A percentile compares a stretch with the other conserved stretches of the same genome.
phyloP scores from a whole-genome alignment of 2,329 filamentous ascomycete genomes.

The Phyllosticta capitalensis region DNA sequence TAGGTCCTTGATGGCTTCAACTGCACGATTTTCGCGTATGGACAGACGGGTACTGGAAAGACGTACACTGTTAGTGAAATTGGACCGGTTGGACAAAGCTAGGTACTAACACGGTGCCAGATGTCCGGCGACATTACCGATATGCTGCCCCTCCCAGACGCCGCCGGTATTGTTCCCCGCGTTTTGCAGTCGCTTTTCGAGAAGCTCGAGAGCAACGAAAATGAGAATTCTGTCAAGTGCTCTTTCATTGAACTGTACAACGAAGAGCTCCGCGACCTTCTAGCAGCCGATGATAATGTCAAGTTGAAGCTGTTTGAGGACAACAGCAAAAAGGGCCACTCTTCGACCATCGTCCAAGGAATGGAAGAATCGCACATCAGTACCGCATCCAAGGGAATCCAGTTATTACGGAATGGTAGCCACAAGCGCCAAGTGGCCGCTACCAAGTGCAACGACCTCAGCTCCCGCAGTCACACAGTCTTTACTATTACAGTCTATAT shows the following conservation, averaged over 20 bases:
- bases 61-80: slow-evolving; percentile 60
- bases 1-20: slow-evolving; percentile 93
- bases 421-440: slow-evolving; percentile 95
- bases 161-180: slow-evolving; percentile 89
- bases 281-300: slow-evolving; percentile 67
- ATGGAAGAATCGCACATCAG: slow-evolving; percentile 97
- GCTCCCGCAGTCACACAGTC: slow-evolving; percentile 91
- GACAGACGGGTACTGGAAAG: slow-evolving; percentile 95
- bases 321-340: slow-evolving; percentile 72
- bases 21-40: slow-evolving; percentile 97
- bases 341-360: slow-evolving; percentile 81
- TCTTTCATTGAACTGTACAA: slow-evolving; percentile 99
- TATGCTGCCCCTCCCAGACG: slow-evolving; percentile 79
- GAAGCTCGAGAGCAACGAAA: slow-evolving; percentile 66
- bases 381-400: slow-evolving; percentile 74
- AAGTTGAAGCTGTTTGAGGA: slow-evolving; percentile 97
- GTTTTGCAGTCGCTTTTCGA: slow-evolving; percentile 79
- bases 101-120: too few relatives aligned
- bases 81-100: too few relatives aligned
- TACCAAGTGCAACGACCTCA: slow-evolving; percentile 98
- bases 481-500: slow-evolving; percentile 92
- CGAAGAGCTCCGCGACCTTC: slow-evolving; percentile 85
- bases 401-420: slow-evolving; percentile 79
- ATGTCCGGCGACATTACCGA: slow-evolving; percentile 98
- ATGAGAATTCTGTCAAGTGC: slow-evolving; percentile 86